These are phyloP conservation scores for Phytophthora crassamura DNA, from an alignment of 352 stramenopile genomes.

Conservation along the genomic window DNA sequence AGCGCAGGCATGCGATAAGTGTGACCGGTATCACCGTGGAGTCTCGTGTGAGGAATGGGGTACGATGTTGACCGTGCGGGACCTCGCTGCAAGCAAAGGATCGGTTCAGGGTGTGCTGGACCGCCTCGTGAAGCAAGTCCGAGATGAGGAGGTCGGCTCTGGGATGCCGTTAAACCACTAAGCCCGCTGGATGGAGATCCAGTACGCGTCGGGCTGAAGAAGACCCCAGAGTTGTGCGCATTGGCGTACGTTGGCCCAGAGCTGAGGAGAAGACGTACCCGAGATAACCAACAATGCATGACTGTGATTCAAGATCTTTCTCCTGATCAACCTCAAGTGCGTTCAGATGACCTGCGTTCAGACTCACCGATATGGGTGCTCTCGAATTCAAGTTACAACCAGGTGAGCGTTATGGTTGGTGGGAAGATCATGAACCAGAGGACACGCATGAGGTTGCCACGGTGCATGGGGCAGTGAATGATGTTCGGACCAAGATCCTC, in stretches of 20 bases:
- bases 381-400: constrained; percentile 2
- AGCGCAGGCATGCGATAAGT: too few relatives aligned
- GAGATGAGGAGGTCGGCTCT: too few relatives aligned
- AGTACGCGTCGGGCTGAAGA: not conserved
- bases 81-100: too few relatives aligned
- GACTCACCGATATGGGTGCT: not conserved
- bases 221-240: constrained; percentile 5
- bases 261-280: not conserved
- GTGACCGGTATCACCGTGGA: too few relatives aligned
- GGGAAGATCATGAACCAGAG: constrained; percentile 4
- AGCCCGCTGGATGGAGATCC: constrained; percentile 16
- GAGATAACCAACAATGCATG: constrained; percentile 2
- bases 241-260: constrained; percentile 8
- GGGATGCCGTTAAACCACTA: constrained; percentile 11
- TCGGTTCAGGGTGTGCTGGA: too few relatives aligned
- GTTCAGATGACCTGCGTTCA: not conserved
- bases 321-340: not conserved
- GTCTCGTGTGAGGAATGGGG: too few relatives aligned
- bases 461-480: not conserved
- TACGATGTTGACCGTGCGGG: too few relatives aligned
- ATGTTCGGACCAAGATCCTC: constrained; percentile 1
- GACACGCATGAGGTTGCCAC: not conserved
- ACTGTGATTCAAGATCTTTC: constrained; percentile 5
- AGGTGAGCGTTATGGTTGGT: constrained; percentile 18
- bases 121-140: too few relatives aligned